Base-by-base conservation (phyloP, 1,284 basidiomycete species). In the Gymnopus androsaceus region DNA sequence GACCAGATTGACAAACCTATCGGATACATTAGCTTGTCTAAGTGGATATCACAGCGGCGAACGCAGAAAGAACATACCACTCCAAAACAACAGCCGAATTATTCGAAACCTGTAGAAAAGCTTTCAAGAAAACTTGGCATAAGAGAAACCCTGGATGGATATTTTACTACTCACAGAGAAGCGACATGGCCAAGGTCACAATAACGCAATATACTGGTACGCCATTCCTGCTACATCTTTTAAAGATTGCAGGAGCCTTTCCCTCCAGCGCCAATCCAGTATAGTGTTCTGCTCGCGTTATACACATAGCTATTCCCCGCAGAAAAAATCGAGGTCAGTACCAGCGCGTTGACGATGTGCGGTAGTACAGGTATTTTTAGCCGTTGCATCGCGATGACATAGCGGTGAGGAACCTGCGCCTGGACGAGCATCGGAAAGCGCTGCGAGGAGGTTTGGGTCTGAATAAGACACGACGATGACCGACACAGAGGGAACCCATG, bases 291-390 rank as follows among this genome's bases (percentile, higher is more conserved):
- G n/a, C 84, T 87, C 0, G 88, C 80, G 51, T 87, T 88, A 73
- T 86, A 94, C 5, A 90, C 74, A 69, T 86, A 88, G 12, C 84
- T 83, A 63, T 88, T 90, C n/a, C 85, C 86, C 5, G 90, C 89
- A 4, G 87, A 90, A 72, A 89, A 91, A 1, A 88, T 82, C 9
- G 83, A 77, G 5, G 80, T 82, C 51, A 89, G 68, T 42, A 91
- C 74, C 50, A 81, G 72, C 12, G 85, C 86, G 63, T 90, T 90
- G 62, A 88, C 81, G 66, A 83, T 81, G 60, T 82, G 80, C 0
- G 87, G 86, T 1, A 90, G 71, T 4, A 80, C 75, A 34, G 75
- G 74, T 63, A 88, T 88, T 14, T 79, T 73, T 40, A 88, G 75
- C 28, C 74, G 74, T 63, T 77, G 66, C 75, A 91, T 88, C 19